Base-by-base conservation (phyloP, 805 yeast genomes). In the Citeromyces nyonsensis region DNA sequence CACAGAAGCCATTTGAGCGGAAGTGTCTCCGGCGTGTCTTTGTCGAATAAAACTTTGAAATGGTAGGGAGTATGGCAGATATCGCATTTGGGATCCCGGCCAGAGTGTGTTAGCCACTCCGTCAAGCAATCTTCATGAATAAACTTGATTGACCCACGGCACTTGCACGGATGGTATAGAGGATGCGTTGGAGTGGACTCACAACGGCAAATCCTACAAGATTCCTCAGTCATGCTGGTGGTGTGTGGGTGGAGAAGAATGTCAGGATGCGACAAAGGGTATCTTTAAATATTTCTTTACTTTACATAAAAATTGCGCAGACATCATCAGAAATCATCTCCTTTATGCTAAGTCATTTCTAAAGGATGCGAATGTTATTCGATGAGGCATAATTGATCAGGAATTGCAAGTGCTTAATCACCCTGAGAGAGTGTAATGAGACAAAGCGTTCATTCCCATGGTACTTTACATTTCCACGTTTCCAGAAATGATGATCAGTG, bases 131-230 rank as follows among this genome's bases (percentile, higher is more conserved):
- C 93, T 51, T 88, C 94, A 51, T 91, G 99, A 34, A 91, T 82
- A 45, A 75, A 86, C 49, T 78, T 79, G 50, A 91, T 93, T 10
- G 94, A 79, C 2, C 99, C 99, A 33, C 84, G 65, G 55, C 98
- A 91, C 45, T 71, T 76, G 55, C 99, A 91, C 3, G 98, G 98
- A 51, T 81, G 86, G 40, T 69, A 77, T 30, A 91, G 59, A 3
- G 95, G 95, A 40, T 81, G 83, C 1, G 67, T 72, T 0, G 55
- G 57, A 0, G 91, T 71, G n/a, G 70, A 86, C 44, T 84, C 97
- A 26, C 94, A 88, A 33, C 95, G 78, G 49, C 98, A 91, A 30
- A 91, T 86, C 38, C 98, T 78, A 53, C 98, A 91, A 3, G 77
- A 66, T 24, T 61, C 64, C 37, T 66, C 77, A 25, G 52, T 56